phyloP scores from a whole-genome alignment of 306 rosid genomes.

The Delonix regia region DNA sequence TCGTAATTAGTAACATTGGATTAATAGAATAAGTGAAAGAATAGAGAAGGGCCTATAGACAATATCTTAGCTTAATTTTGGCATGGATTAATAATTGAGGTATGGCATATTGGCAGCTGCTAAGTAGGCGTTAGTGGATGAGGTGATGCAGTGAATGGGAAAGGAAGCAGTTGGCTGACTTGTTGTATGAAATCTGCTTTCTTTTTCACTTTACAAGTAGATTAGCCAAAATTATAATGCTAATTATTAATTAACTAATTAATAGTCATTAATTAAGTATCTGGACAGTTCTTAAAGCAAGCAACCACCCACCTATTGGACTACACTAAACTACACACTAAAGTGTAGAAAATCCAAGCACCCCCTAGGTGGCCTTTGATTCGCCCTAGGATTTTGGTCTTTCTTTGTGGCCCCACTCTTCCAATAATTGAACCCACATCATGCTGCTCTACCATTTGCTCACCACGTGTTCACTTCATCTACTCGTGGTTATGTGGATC shows the following conservation, averaged over 20 bases:
- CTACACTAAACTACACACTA: background rate
- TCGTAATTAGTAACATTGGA: background rate
- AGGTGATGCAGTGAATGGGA: background rate
- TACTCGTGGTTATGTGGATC: slow-evolving; percentile 39
- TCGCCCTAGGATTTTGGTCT: slow-evolving; percentile 40
- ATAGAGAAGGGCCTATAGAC: too few species aligned
- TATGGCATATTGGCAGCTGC: too few species aligned
- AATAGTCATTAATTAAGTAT: background rate
- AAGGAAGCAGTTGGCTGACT: slow-evolving; percentile 3
- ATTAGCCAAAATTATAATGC: background rate
- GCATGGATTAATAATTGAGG: too few species aligned
- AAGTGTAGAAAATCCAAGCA: slow-evolving; percentile 30
- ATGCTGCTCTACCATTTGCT: slow-evolving; percentile 40
- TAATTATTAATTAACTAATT: background rate
- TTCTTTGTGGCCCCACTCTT: slow-evolving; percentile 37
- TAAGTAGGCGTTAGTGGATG: slow-evolving; percentile 7
- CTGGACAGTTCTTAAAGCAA: slow-evolving; percentile 13
- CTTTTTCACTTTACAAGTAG: slow-evolving; percentile 11
- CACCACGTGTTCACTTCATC: slow-evolving; percentile 44
- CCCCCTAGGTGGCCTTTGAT: slow-evolving; percentile 46
- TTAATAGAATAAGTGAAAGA: background rate
- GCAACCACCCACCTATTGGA: background rate
- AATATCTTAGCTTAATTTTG: too few species aligned
- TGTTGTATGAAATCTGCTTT: background rate
- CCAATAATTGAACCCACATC: slow-evolving; percentile 55